phyloP scores from a whole-genome alignment of 495 filamentous ascomycete species.

The Jackrogersella multiformis region DNA sequence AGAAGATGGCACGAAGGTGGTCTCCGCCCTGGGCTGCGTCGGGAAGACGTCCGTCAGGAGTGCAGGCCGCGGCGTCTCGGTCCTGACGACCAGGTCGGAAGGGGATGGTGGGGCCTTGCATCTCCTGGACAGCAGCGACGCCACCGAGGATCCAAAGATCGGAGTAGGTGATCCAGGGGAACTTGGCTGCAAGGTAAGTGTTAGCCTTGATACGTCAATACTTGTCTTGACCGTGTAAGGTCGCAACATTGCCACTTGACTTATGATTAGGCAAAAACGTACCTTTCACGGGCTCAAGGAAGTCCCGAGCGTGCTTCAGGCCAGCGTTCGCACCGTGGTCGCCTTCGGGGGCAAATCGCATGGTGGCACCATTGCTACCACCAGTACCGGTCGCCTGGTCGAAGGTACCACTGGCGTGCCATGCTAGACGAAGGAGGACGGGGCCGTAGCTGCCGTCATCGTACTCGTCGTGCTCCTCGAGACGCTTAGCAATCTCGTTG shows the following conservation, averaged over 20 bases:
- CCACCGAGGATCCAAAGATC: constrained; percentile 96
- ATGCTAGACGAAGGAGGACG: constrained; percentile 83
- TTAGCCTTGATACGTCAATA: constrained; percentile 47
- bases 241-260: neutral
- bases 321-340: constrained; percentile 96
- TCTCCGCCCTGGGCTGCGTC: constrained; percentile 81
- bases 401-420: constrained; percentile 89
- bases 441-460: constrained; percentile 97
- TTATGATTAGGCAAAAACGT: constrained; percentile 31
- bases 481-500: constrained; percentile 77
- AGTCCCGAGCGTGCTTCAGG: constrained; percentile 86
- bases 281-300: constrained; percentile 90
- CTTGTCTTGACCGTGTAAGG: neutral
- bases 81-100: constrained; percentile 91
- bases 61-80: constrained; percentile 83
- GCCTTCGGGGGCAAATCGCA: constrained; percentile 93
- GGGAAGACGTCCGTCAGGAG: constrained; percentile 94
- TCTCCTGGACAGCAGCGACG: constrained; percentile 90
- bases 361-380: constrained; percentile 96
- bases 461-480: constrained; percentile 92
- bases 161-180: constrained; percentile 95
- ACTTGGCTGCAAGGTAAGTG: constrained; percentile 64
- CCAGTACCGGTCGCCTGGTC: constrained; percentile 90
- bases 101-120: constrained; percentile 86
- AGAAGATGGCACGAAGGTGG: constrained; percentile 93